These are phyloP conservation scores for Diaporthe humulicola DNA, from an alignment of 2,329 filamentous ascomycete species.

Conservation along the genomic window DNA sequence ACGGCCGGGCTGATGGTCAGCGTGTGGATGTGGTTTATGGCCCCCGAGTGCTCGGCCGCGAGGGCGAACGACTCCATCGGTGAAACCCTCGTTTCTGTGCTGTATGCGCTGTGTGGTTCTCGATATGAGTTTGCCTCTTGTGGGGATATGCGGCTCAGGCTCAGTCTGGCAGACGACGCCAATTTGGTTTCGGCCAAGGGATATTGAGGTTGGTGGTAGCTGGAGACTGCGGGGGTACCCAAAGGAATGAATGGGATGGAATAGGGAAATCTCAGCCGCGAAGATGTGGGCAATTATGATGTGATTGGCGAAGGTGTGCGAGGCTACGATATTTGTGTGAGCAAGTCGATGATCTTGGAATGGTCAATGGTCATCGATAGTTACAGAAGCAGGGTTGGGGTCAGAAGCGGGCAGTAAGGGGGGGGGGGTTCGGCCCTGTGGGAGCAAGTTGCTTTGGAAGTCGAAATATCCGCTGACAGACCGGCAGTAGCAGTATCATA, in stretches of 20 bases:
- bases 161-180: neutral
- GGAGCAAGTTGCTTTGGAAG: neutral
- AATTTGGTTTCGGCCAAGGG: neutral
- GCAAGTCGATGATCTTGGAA: neutral
- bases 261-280: too few species aligned
- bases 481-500: neutral
- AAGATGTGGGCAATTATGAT: neutral
- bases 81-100: neutral
- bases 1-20: constrained; percentile 48
- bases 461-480: neutral
- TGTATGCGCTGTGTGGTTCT: neutral
- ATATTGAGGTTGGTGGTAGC: neutral
- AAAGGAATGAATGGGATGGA: neutral
- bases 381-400: constrained; percentile 5
- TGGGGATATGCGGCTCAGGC: neutral
- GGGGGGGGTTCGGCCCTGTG: neutral
- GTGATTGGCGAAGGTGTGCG: neutral
- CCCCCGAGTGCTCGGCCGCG: constrained; percentile 51
- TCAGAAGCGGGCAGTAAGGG: neutral
- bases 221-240: neutral
- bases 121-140: neutral
- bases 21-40: constrained; percentile 51
- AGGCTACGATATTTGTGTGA: neutral
- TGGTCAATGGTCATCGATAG: neutral
- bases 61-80: constrained; percentile 52